Evolutionary conservation across 2,329 filamentous ascomycete genomes (phyloP), one percentile per base, ranked within the genome.

Genomic region (Colletotrichum neosansevieriae): DNA sequence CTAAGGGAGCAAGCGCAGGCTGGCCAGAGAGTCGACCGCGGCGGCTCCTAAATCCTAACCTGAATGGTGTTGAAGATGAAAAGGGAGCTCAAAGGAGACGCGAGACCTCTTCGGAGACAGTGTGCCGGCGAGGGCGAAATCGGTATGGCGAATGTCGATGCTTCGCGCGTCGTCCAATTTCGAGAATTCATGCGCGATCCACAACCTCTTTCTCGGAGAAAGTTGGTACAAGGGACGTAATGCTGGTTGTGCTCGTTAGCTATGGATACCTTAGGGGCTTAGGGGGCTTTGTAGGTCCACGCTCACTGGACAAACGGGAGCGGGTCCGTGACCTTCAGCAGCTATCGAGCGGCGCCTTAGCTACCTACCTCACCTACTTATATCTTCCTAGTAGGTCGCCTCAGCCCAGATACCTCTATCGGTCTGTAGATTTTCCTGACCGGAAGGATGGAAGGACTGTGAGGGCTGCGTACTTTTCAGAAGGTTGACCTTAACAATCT

Each of bases 111-210:
- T 65, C 21, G 17, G 34, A 47, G 36, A 21, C 45, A 21, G 38
- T 63, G 53, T 17, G 15, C 34, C 19, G 44, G 24, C 34, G 38
- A 17, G 47, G 53, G 15, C 21, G 6, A 29, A 15, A 42, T 58
- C 58, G 64, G 17, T 69, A 50, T 63, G 40, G 45, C 32, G 53
- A 51, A 44, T 38, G 58, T 58, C 53, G 42, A 69, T 51, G 47
- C 50, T 54, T 19, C 47, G 34, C 54, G 54, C 47, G 68, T 63
- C 63, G 61, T 70, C 54, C 69, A 71, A 71, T 71, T 71, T 71
- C 64, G 57, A 71, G 60, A 71, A 65, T 71, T 71, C 65, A 71
- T 71, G 70, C 70, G 51, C 66, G 63, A 62, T 67, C 67, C 67
- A 69, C 67, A 67, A 17, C 40, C 38, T 38, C 59, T 42, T 58